A percentile compares a stretch with the other conserved stretches of the same genome.
Evolutionary conservation across 2,329 filamentous ascomycete species (phyloP).

Genomic region (Chaetothyriales sp.): DNA sequence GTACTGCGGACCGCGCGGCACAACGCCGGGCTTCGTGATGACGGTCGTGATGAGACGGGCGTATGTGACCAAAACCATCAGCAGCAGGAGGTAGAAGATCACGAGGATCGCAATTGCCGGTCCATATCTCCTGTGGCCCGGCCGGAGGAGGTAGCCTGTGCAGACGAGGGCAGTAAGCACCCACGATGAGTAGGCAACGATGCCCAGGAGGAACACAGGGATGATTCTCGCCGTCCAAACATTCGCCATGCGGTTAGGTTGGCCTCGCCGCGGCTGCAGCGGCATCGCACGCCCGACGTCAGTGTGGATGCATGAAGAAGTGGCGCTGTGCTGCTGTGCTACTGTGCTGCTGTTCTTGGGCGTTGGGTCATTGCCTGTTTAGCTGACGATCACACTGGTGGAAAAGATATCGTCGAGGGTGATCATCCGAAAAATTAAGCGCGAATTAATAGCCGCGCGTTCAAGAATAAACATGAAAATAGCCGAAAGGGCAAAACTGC

Average conservation of each 20-base stretch:
- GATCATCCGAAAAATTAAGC: too few relatives aligned
- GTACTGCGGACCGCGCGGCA: slow-evolving; percentile 47
- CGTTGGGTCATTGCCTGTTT: too few relatives aligned
- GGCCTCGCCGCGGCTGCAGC: background rate
- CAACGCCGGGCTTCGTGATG: slow-evolving; percentile 56
- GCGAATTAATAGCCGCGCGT: too few relatives aligned
- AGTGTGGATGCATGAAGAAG: too few relatives aligned
- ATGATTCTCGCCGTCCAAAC: slow-evolving; percentile 52
- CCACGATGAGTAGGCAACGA: slow-evolving; percentile 58
- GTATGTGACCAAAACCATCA: slow-evolving; percentile 55
- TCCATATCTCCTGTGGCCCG: slow-evolving; percentile 33
- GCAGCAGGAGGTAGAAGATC: slow-evolving; percentile 58
- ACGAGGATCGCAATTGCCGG: slow-evolving; percentile 57
- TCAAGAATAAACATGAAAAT: too few relatives aligned
- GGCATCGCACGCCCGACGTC: background rate
- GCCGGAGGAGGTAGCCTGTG: slow-evolving; percentile 54
- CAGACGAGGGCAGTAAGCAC: slow-evolving; percentile 54
- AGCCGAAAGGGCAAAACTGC: too few relatives aligned
- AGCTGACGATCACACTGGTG: too few relatives aligned
- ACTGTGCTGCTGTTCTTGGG: too few relatives aligned
- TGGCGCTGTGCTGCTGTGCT: too few relatives aligned
- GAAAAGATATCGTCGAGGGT: too few relatives aligned
- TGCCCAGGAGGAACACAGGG: slow-evolving; percentile 53
- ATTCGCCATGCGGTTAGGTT: slow-evolving; percentile 26
- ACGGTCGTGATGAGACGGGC: slow-evolving; percentile 57